A percentile compares a stretch with the other conserved stretches of the same genome.
Conservation (phyloP, 2,329 filamentous ascomycete species). For the Clarireedia paspali region DNA sequence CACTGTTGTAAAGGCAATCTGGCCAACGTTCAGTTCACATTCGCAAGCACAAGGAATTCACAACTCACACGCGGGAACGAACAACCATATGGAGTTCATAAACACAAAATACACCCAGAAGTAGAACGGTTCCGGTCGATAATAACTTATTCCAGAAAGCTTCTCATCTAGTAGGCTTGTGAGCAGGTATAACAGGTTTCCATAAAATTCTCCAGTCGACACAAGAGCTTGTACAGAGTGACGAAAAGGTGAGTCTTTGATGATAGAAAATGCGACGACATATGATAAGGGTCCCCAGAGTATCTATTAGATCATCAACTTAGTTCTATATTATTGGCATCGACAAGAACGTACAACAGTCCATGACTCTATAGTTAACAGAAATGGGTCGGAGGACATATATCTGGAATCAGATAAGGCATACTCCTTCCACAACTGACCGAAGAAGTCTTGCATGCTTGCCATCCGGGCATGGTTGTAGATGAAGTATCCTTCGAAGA, state of each 20-base stretch:
- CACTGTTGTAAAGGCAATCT: conserved; percentile 16
- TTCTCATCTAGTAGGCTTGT: conserved; percentile 45
- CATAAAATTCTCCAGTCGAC: conserved; percentile 32
- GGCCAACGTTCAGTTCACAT: background rate
- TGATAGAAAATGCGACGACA: conserved; percentile 39
- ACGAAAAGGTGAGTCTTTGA: conserved; percentile 36
- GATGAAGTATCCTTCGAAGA: conserved; percentile 39
- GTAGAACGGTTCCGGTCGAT: conserved; percentile 52
- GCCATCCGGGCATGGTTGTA: conserved; percentile 37
- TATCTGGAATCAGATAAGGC: conserved; percentile 50
- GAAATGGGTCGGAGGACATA: conserved; percentile 42
- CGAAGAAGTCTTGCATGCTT: conserved; percentile 36
- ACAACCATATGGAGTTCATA: conserved; percentile 53
- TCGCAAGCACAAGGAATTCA: conserved; percentile 17
- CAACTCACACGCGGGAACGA: conserved; percentile 46
- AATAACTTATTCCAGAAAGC: conserved; percentile 40
- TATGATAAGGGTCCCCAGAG: conserved; percentile 53
- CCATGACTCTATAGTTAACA: conserved; percentile 47
- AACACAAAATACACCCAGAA: conserved; percentile 57
- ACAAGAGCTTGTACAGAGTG: conserved; percentile 41
- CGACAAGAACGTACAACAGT: conserved; percentile 33
- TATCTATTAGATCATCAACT: conserved; percentile 31
- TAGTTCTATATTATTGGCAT: background rate
- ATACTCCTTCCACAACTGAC: conserved; percentile 52
- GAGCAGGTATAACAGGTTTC: conserved; percentile 52